Evolutionary conservation across 495 filamentous ascomycete genomes (phyloP), one percentile per base, ranked within the genome.

Genomic region (Clavariopsis aquatica): DNA sequence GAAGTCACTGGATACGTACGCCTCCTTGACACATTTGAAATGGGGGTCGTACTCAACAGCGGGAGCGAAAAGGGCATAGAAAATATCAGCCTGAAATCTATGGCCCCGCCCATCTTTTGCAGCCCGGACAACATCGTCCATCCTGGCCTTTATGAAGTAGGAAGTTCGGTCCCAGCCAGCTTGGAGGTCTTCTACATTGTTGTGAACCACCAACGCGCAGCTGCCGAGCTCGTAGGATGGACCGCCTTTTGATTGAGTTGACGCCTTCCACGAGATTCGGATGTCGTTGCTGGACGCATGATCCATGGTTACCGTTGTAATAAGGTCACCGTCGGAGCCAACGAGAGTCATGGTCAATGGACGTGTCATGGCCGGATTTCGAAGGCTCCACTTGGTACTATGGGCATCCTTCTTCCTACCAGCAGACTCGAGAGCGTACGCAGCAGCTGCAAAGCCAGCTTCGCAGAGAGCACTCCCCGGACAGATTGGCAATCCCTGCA

Each of bases 391-490:
- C 43, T 52, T 20, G n/a, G n/a, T 19, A 29, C 10, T 15, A 20
- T 51, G 9, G 45, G 47, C 26, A 61, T 64, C 31, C 51, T n/a
- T 24, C 36, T 55, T 65, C 19, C 43, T 66, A 43, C 60, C 63
- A 28, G 60, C 55, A 53, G 57, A 59, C 26, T 68, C 65, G 62
- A 69, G 17, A 8, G 62, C 46, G 59, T 63, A 68, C 59, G 62
- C 64, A 53, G 68, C 68, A 22, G 49, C 65, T 10, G 65, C 54
- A 17, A 43, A 26, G 49, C 31, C 68, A 13, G 57, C 57, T 23
- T 70, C 68, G 65, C 58, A 51, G 53, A 70, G 68, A 47, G 68
- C 65, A 60, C 52, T 65, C 43, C n/a, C 65, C 65, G 10, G 65
- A 60, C 51, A 24, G 20, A 69, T 65, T 29, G 10, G 26, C 36